These are phyloP conservation scores for Amanita fuliginea DNA, from an alignment of 768 basidiomycete genomes.

Conservation along the genomic window DNA sequence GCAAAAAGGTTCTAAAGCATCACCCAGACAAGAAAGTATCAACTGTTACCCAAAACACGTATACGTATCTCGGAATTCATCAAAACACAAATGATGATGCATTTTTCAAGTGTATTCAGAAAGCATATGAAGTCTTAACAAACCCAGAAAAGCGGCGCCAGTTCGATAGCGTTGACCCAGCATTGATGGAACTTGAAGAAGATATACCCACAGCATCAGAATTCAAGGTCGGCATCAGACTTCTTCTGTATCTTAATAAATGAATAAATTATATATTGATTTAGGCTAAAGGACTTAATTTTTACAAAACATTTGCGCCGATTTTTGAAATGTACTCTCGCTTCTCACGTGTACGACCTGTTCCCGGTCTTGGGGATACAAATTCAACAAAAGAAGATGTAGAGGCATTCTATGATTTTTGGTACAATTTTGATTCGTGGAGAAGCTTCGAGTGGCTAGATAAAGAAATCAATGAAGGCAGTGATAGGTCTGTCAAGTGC, in stretches of 20 bases:
- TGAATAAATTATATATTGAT: not conserved
- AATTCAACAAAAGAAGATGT: constrained; percentile 73
- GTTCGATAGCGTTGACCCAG: constrained; percentile 92
- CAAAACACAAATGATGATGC: constrained; percentile 91
- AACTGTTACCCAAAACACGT: constrained; percentile 15
- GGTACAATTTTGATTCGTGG: constrained; percentile 99
- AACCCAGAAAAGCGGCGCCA: constrained; percentile 82
- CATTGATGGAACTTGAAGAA: constrained; percentile 60
- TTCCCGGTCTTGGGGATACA: constrained; percentile 64
- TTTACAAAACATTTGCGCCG: constrained; percentile 67
- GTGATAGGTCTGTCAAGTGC: constrained; percentile 60
- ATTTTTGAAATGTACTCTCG: constrained; percentile 88
- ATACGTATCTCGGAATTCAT: constrained; percentile 40
- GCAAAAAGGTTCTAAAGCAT: constrained; percentile 97
- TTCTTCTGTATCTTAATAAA: not conserved
- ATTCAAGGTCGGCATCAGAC: constrained; percentile 33
- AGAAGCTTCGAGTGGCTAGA: constrained; percentile 95
- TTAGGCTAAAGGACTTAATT: constrained; percentile 44
- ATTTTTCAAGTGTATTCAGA: constrained; percentile 99
- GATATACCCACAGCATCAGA: constrained; percentile 61
- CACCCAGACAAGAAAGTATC: constrained; percentile 92
- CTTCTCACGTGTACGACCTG: constrained; percentile 80
- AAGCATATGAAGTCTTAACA: constrained; percentile 91
- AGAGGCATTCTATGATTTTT: constrained; percentile 95
- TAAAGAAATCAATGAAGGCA: constrained; percentile 98